A percentile compares a stretch with the other conserved stretches of the same genome.
These are phyloP conservation scores for Ottelia alismoides DNA, from an alignment of 106 monocot genomes.

Conservation along the genomic window DNA sequence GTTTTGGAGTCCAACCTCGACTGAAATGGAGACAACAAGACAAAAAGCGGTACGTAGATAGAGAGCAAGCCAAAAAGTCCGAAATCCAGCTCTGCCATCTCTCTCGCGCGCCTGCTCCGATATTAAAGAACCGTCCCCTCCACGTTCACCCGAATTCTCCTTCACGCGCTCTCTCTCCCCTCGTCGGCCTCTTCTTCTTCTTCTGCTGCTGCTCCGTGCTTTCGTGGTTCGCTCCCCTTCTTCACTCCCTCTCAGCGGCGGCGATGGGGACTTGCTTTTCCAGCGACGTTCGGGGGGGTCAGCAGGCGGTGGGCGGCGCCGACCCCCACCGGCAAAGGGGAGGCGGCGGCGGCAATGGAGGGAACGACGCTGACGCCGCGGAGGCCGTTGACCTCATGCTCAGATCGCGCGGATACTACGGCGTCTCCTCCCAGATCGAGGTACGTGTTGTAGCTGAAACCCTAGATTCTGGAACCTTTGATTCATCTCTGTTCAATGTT, in stretches of 20 bases:
- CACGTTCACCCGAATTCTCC: no score
- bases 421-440: constrained; percentile 65
- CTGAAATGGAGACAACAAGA: no score
- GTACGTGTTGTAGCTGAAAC: constrained; percentile 16
- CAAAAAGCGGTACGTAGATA: no score
- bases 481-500: no score
- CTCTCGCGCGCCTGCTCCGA: no score
- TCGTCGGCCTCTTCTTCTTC: background rate
- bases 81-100: no score
- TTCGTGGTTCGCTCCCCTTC: background rate
- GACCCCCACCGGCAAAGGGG: background rate
- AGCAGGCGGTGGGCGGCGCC: constrained; percentile 21
- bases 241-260: background rate
- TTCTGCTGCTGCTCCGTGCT: background rate
- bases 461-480: no score
- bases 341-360: constrained; percentile 2
- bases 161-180: constrained; percentile 4
- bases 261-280: constrained; percentile 84
- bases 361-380: constrained; percentile 9
- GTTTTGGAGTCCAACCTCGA: no score
- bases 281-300: constrained; percentile 23
- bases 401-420: constrained; percentile 34
- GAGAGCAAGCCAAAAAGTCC: no score
- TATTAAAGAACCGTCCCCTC: no score
- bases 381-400: constrained; percentile 64